Evolutionary conservation across 2,329 filamentous ascomycete species (phyloP).

Genomic region (Hypomyces rosellus): DNA sequence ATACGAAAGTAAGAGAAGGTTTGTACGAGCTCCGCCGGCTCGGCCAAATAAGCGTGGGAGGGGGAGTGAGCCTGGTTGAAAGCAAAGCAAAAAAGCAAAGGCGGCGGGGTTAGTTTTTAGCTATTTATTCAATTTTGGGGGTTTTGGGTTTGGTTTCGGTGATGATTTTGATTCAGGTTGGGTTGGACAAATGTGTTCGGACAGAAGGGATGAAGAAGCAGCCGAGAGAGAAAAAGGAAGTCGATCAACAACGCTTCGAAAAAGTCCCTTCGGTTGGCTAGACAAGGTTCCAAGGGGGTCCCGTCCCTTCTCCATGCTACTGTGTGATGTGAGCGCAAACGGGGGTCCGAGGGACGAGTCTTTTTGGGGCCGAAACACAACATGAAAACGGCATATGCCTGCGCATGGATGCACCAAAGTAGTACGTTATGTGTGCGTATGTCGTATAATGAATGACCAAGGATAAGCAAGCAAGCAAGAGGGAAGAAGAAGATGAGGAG

Average conservation of each 20-base stretch:
- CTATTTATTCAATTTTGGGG: too few species aligned
- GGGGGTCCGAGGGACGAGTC: background rate
- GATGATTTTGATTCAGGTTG: conserved; percentile 5
- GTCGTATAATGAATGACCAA: too few species aligned
- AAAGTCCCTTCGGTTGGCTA: too few species aligned
- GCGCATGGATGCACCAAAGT: too few species aligned
- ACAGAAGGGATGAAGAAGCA: conserved; percentile 1
- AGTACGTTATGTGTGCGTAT: too few species aligned
- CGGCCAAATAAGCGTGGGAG: background rate
- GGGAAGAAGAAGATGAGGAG: background rate
- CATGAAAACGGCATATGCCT: too few species aligned
- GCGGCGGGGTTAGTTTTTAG: conserved; percentile 7
- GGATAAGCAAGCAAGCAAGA: background rate
- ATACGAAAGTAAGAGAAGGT: background rate
- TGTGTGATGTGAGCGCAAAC: background rate
- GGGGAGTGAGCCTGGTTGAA: background rate
- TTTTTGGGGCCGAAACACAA: too few species aligned
- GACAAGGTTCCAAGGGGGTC: too few species aligned
- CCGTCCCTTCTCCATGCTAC: background rate
- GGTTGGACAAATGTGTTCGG: conserved; percentile 5
- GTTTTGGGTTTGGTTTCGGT: too few species aligned
- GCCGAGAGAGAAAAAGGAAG: conserved; percentile 8
- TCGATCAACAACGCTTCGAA: conserved; percentile 4
- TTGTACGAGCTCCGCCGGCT: too few species aligned
- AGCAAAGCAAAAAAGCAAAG: background rate